These are phyloP conservation scores for Lactarius deliciosus DNA, from an alignment of 768 basidiomycete genomes.

Conservation along the genomic window DNA sequence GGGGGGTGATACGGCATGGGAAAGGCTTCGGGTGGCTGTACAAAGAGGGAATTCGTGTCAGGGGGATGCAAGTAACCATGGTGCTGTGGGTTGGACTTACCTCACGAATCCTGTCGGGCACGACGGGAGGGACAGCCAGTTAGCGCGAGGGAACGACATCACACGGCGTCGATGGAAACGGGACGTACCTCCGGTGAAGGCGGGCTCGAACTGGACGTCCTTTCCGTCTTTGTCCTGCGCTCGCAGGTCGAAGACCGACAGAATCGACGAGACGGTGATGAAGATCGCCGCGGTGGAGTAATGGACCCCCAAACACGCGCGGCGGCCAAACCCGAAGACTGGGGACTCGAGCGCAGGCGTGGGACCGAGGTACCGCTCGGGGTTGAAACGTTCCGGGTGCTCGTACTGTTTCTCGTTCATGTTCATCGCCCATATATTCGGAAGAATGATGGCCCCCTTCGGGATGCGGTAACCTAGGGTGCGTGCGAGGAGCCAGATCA, in stretches of 20 bases:
- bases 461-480: conserved; percentile 36
- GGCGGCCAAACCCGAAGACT: conserved; percentile 28
- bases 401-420: conserved; percentile 28
- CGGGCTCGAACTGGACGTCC: conserved; percentile 22
- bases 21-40: conserved; percentile 27
- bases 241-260: conserved; percentile 25
- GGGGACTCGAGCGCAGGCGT: conserved; percentile 25
- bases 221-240: conserved; percentile 25
- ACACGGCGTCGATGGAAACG: background rate
- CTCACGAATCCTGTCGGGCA: conserved; percentile 22
- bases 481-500: background rate
- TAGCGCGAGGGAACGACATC: background rate
- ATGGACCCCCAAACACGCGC: conserved; percentile 26
- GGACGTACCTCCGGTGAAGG: conserved; percentile 27
- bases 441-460: conserved; percentile 37
- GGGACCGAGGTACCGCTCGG: conserved; percentile 21
- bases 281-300: conserved; percentile 27
- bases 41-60: background rate
- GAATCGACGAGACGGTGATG: conserved; percentile 24
- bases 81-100: background rate
- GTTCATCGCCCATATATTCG: conserved; percentile 37
- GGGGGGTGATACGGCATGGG: conserved; percentile 22
- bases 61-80: background rate
- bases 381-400: conserved; percentile 22
- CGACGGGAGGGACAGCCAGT: background rate